Evolutionary conservation across 2,329 filamentous ascomycete genomes (phyloP).

Genomic region (Helminthosporium solani): DNA sequence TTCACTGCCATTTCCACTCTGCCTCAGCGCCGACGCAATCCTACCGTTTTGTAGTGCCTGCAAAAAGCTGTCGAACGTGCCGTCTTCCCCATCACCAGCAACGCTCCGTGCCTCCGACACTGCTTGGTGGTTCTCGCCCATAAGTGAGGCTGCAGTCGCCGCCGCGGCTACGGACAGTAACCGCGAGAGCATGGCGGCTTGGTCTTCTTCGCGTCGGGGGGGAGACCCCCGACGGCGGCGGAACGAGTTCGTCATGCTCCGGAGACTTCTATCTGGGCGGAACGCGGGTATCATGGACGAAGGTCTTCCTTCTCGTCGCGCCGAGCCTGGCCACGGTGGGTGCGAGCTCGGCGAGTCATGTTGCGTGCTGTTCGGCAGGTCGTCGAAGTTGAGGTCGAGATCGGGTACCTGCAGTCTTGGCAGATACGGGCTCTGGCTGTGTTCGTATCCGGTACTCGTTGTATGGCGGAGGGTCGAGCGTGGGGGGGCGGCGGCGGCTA

Average conservation of each 20-base stretch:
- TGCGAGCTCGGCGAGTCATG: conserved; percentile 20
- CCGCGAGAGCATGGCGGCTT: conserved; percentile 61
- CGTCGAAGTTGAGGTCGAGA: conserved; percentile 43
- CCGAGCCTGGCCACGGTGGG: conserved; percentile 22
- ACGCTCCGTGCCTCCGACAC: conserved; percentile 57
- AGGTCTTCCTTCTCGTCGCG: conserved; percentile 32
- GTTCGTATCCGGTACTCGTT: conserved; percentile 26
- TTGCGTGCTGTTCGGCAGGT: conserved; percentile 23
- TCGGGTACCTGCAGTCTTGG: conserved; percentile 38
- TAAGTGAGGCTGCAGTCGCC: conserved; percentile 64
- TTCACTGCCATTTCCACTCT: conserved; percentile 44
- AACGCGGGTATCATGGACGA: conserved; percentile 41
- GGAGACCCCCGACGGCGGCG: conserved; percentile 55
- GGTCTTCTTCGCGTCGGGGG: conserved; percentile 58
- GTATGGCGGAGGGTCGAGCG: conserved; percentile 24
- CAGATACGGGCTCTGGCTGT: conserved; percentile 35
- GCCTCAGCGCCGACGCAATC: conserved; percentile 57
- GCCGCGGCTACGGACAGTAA: conserved; percentile 64
- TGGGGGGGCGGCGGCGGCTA: conserved; percentile 13
- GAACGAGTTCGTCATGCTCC: conserved; percentile 46
- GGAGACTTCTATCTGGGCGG: conserved; percentile 35
- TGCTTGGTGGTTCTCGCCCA: conserved; percentile 59
- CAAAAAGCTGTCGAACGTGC: conserved; percentile 63
- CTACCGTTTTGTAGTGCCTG: conserved; percentile 62
- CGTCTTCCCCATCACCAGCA: conserved; percentile 58